Base-by-base conservation (phyloP, 768 basidiomycete species). In the Tylopilus sp. region DNA sequence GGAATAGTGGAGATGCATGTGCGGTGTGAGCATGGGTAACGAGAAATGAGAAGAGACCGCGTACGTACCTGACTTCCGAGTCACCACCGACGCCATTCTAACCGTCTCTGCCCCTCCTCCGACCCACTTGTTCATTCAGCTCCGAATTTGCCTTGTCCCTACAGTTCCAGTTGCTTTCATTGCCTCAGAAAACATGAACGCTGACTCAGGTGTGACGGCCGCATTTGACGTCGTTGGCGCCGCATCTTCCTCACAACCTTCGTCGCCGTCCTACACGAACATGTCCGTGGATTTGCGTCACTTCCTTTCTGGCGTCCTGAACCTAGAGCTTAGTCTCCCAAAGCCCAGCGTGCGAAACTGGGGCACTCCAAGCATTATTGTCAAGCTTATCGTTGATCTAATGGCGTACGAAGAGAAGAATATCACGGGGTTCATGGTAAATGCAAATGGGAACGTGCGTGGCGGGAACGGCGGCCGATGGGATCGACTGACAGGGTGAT, bases 251-350 rank as follows among this genome's bases (percentile, higher is more conserved):
- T 50, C 53, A 3, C 14, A 43, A 1, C 36, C 61, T n/a, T 66
- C 65, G 3, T 53, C 57, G 25, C 56, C 48, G 1, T 57, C 56
- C 9, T 37, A 38, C 1, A 55, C 40, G 26, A 53, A 30, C 16
- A 30, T 31, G 3, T 54, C 49, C 24, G 36, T 24, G 0, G 60
- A 52, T 43, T 37, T 57, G 9, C 53, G 47, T 8, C 48, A 47
- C 48, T 52, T 55, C 29, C 11, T 21, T 6, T 63, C 52, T 1
- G 40, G 9, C 3, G 31, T 56, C 53, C 29, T 69, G 66, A 30
- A 68, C 64, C 71, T 78, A 85, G 17, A 89, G 76, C 64, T 92
- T 87, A 68, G 91, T 92, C 74, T 92, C 90, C 75, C 81, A 92
- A 22, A 92, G 64, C 66, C 88, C 86, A 14, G 91, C 87, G 30